Base-by-base conservation (phyloP, 306 rosid species). In the Nissolia schottii region DNA sequence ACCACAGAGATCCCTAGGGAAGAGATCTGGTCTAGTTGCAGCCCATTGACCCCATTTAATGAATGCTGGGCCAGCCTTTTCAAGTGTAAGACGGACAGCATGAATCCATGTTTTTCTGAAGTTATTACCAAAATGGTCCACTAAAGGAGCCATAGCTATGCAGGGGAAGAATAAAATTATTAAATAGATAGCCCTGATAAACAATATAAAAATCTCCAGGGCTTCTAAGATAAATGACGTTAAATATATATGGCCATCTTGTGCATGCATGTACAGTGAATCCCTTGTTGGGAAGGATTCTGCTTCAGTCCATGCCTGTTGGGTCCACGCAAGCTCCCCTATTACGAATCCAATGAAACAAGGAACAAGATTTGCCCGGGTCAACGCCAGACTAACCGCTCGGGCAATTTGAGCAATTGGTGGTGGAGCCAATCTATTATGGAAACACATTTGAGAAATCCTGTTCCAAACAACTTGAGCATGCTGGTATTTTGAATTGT, bases 31-130 rank as follows among this genome's bases (percentile, higher is more conserved):
- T 64, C 97, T 77, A 41, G 96, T 86, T 32, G 96, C 97, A 56
- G 96, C 97, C 97, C 97, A 87, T 70, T 89, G 97, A 66, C 96
- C 97, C 97, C 97, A 91, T 67, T 91, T 91, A 51, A 88, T 91
- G 67, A 91, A 89, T 10, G 93, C 91, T 0, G 97, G 89, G 55
- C 96, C 96, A 66, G 96, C 97, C 2, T 82, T 85, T 79, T 86
- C 92, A 67, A 91, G 85, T 9, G 93, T 79, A 46, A 34, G 78
- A 24, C 78, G 89, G 12, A 91, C 88, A 48, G 77, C 51, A 54
- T 29, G 88, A 48, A 89, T 78, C 97, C 97, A 89, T 61, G 63
- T 77, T 87, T 81, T 82, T 73, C 97, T 83, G 77, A 69, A 88
- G 41, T 75, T 70, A 62, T 41, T n/a, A 31, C 97, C 95, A 20